phyloP scores from a whole-genome alignment of 129 eudicot species.

The Chrysanthemum makinoi region DNA sequence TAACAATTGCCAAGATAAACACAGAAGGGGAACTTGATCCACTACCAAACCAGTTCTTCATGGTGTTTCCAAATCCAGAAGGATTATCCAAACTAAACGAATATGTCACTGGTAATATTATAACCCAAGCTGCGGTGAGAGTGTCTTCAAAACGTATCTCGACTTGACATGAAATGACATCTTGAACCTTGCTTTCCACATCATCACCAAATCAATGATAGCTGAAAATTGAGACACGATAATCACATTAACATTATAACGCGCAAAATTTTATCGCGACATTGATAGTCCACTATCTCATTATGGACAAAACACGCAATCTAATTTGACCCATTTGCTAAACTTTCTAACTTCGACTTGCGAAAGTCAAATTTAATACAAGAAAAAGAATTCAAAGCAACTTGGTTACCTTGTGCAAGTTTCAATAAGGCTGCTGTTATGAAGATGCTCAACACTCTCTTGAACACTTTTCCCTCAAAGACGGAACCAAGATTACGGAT shows the following conservation, averaged over 20 bases:
- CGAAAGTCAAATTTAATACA: slow-evolving; percentile 1
- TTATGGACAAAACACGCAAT: no score
- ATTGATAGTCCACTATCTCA: no score
- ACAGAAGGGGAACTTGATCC: slow-evolving; percentile 61
- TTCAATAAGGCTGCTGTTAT: slow-evolving; percentile 86
- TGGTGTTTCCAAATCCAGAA: slow-evolving; percentile 74
- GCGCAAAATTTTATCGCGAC: neutral
- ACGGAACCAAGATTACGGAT: slow-evolving; percentile 47
- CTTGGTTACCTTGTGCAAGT: slow-evolving; percentile 60
- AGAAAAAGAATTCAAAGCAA: neutral
- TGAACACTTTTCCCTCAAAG: slow-evolving; percentile 61
- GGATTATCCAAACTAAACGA: slow-evolving; percentile 84
- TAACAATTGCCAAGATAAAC: slow-evolving; percentile 71
- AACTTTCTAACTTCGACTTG: neutral
- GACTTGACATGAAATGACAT: slow-evolving; percentile 88
- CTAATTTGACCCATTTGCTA: neutral
- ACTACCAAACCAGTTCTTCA: slow-evolving; percentile 79
- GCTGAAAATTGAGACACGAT: slow-evolving; percentile 39
- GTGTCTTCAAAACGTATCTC: slow-evolving; percentile 70
- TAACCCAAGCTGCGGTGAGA: slow-evolving; percentile 82
- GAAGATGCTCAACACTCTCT: slow-evolving; percentile 74
- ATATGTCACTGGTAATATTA: slow-evolving; percentile 79
- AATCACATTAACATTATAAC: slow-evolving; percentile 3
- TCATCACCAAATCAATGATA: slow-evolving; percentile 66
- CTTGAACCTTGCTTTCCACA: slow-evolving; percentile 87